phyloP scores from a whole-genome alignment of 805 yeast genomes.

The Sugiyamaella valdiviana region DNA sequence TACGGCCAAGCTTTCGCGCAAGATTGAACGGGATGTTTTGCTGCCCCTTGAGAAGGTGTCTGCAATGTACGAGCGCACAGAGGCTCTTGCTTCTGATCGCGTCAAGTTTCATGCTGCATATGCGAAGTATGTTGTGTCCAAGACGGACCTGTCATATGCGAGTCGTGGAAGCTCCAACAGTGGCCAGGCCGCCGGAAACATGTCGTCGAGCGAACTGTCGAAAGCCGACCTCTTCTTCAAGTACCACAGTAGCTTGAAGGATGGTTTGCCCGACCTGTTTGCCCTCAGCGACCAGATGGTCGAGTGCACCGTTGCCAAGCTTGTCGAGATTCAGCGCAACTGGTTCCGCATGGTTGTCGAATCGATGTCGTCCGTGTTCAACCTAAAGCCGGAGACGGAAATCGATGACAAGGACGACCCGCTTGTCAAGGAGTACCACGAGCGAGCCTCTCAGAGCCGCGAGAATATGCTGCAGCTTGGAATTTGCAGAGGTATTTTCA shows the following conservation, averaged over 20 bases:
- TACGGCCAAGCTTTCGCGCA: constrained; percentile 11
- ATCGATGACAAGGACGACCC: constrained; percentile 11
- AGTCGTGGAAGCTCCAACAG: not conserved
- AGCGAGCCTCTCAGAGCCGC: constrained; percentile 1
- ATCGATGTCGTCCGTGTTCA: constrained; percentile 18
- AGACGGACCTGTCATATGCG: constrained; percentile 3
- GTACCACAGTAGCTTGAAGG: constrained; percentile 20
- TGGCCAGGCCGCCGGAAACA: not conserved
- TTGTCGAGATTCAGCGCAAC: constrained; percentile 16
- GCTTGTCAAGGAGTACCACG: constrained; percentile 9
- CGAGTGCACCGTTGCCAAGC: constrained; percentile 13
- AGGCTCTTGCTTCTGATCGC: constrained; percentile 13
- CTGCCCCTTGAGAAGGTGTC: constrained; percentile 15
- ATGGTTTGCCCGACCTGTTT: constrained; percentile 22
- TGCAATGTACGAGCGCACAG: constrained; percentile 18
- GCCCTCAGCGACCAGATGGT: constrained; percentile 14
- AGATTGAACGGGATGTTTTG: constrained; percentile 18
- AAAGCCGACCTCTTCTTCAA: constrained; percentile 21
- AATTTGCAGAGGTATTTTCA: constrained; percentile 1
- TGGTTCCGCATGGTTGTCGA: constrained; percentile 23
- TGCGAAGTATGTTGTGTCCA: constrained; percentile 17
- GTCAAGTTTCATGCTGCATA: constrained; percentile 16
- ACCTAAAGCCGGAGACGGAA: constrained; percentile 2
- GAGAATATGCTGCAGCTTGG: constrained; percentile 3
- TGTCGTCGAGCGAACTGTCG: constrained; percentile 8